Evolutionary conservation across 2,329 filamentous ascomycete genomes (phyloP).

Genomic region (Neopestalotiopsis clavispora): DNA sequence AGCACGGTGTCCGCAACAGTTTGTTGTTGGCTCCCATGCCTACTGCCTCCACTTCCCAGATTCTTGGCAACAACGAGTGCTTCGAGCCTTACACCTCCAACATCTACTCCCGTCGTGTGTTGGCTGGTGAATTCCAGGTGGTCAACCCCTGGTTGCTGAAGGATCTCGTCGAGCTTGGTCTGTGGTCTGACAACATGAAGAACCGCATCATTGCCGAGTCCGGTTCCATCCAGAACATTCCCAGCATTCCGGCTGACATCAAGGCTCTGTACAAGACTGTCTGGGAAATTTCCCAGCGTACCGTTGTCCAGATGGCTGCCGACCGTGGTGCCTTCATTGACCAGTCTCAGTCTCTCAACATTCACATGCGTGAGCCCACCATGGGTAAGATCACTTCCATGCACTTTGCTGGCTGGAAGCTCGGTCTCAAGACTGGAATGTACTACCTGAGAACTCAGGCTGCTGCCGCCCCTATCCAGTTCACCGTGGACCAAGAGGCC

Average conservation of each 20-base stretch:
- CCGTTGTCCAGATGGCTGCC: conserved; percentile 95
- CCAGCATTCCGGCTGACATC: conserved; percentile 94
- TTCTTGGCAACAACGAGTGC: conserved; percentile 98
- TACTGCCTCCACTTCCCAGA: conserved; percentile 95
- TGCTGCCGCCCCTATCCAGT: conserved; percentile 95
- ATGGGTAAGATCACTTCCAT: conserved; percentile 99
- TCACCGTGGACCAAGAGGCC: conserved; percentile 97
- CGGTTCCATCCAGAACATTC: conserved; percentile 94
- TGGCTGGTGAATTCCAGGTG: conserved; percentile 98
- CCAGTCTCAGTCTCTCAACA: conserved; percentile 98
- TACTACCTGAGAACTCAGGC: conserved; percentile 99
- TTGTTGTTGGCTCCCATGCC: conserved; percentile 96
- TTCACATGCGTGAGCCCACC: conserved; percentile 98
- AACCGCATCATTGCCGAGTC: conserved; percentile 98
- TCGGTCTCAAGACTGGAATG: conserved; percentile 99
- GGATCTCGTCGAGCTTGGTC: conserved; percentile 94
- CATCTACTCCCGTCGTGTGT: conserved; percentile 97
- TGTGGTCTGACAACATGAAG: conserved; percentile 99
- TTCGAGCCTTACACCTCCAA: conserved; percentile 99
- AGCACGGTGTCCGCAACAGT: conserved; percentile 94
- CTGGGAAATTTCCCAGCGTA: conserved; percentile 97
- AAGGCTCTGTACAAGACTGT: conserved; percentile 99
- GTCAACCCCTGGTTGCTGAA: conserved; percentile 99
- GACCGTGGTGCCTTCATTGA: conserved; percentile 99
- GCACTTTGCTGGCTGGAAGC: conserved; percentile 99